Evolutionary conservation across 1,284 basidiomycete species (phyloP).

Genomic region (Boletus holoroseus): DNA sequence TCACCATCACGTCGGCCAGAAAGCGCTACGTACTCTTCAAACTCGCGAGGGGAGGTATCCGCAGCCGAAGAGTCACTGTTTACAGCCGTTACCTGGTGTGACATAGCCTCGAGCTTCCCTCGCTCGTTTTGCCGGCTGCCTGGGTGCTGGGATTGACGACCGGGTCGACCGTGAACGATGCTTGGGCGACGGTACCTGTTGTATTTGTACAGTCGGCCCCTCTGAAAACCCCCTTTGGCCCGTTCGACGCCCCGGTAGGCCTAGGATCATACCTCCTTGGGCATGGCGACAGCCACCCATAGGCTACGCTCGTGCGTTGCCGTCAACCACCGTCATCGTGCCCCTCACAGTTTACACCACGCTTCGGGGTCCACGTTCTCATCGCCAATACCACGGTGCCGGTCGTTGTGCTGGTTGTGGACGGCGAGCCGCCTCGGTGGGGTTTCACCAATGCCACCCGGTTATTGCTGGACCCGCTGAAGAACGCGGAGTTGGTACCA

Average conservation of each 20-base stretch:
- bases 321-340: neutral
- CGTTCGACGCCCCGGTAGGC: neutral
- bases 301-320: neutral
- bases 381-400: neutral
- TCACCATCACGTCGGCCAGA: slow-evolving; percentile 1
- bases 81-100: slow-evolving; percentile 1
- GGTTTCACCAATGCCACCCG: slow-evolving; percentile 1
- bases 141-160: slow-evolving; percentile 6
- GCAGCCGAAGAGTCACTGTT: slow-evolving; percentile 1
- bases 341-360: neutral
- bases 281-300: neutral
- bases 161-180: slow-evolving; percentile 1
- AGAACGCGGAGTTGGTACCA: neutral
- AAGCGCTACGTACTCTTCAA: slow-evolving; percentile 7
- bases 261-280: neutral
- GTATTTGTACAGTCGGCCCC: too few species aligned
- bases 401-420: neutral
- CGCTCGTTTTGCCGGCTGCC: slow-evolving; percentile 1
- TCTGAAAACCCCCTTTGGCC: neutral
- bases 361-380: slow-evolving; percentile 1
- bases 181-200: neutral
- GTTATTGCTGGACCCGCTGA: slow-evolving; percentile 1
- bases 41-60: slow-evolving; percentile 1
- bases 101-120: neutral
- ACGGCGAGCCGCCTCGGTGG: neutral